These are phyloP conservation scores for Anthostomella pinea DNA, from an alignment of 2,329 filamentous ascomycete genomes.

Conservation along the genomic window DNA sequence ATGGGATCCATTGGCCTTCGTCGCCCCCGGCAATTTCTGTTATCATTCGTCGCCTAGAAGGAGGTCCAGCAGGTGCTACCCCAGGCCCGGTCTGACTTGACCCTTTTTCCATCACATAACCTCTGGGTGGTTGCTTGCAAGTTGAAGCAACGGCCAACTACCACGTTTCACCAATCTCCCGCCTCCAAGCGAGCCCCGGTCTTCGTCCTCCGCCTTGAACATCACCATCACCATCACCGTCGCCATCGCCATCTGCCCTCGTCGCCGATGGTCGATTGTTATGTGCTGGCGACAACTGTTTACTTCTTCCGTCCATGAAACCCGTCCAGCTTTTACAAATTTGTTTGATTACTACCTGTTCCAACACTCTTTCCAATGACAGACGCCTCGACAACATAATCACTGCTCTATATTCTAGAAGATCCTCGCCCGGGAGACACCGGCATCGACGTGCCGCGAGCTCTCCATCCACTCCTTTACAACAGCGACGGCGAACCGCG, in stretches of 20 bases:
- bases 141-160: too few relatives aligned
- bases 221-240: too few relatives aligned
- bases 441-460: conserved; percentile 27
- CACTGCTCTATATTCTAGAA: conserved; percentile 26
- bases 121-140: conserved; percentile 2
- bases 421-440: conserved; percentile 23
- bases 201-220: conserved; percentile 27
- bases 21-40: conserved; percentile 19
- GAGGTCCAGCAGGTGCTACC: conserved; percentile 23
- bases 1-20: conserved; percentile 24
- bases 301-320: conserved; percentile 31
- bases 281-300: conserved; percentile 18
- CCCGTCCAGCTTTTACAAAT: conserved; percentile 30
- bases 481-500: conserved; percentile 19
- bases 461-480: conserved; percentile 26
- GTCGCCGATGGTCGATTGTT: conserved; percentile 25
- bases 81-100: conserved; percentile 4
- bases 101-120: conserved; percentile 12
- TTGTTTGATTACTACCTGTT: conserved; percentile 29
- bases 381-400: conserved; percentile 25
- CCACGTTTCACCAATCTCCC: conserved; percentile 30
- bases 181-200: conserved; percentile 22
- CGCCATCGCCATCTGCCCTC: conserved; percentile 27
- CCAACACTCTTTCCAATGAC: conserved; percentile 30
- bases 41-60: conserved; percentile 26